Evolutionary conservation across 2,329 filamentous ascomycete species (phyloP).

Genomic region (Alternaria ventricosa): DNA sequence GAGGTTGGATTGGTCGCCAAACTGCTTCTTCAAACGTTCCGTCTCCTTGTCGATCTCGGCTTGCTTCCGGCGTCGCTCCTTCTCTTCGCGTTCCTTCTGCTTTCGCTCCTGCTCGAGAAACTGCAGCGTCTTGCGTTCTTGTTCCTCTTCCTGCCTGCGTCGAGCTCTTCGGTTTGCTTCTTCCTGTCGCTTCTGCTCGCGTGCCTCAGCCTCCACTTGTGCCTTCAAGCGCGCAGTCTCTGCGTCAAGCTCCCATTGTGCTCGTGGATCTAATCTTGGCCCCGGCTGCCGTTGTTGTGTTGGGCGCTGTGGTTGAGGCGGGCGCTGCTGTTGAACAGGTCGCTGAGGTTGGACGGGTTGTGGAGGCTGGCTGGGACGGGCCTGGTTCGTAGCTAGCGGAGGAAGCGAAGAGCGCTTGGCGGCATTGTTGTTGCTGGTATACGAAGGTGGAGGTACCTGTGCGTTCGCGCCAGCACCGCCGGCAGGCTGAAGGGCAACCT

Average conservation of each 20-base stretch:
- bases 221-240: constrained; percentile 57
- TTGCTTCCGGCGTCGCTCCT: constrained; percentile 62
- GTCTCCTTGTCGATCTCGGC: constrained; percentile 74
- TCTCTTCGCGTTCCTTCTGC: constrained; percentile 70
- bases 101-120: constrained; percentile 52
- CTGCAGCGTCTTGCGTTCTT: constrained; percentile 51
- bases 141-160: constrained; percentile 63
- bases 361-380: constrained; percentile 19
- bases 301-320: constrained; percentile 12
- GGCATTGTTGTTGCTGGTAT: constrained; percentile 18
- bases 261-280: constrained; percentile 54
- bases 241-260: constrained; percentile 60
- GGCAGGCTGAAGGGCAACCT: constrained; percentile 20
- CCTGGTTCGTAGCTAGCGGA: constrained; percentile 32
- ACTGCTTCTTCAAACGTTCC: constrained; percentile 71
- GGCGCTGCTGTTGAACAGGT: not conserved
- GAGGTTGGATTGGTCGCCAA: constrained; percentile 59
- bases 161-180: constrained; percentile 60
- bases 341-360: constrained; percentile 11
- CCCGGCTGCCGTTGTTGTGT: constrained; percentile 14
- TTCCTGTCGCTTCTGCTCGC: constrained; percentile 55
- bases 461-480: constrained; percentile 24
- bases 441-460: constrained; percentile 24
- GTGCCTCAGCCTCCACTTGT: constrained; percentile 52
- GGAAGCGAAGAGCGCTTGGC: constrained; percentile 39